Percentiles rank a stretch among this genome's conserved stretches.
phyloP scores from a whole-genome alignment of 192 early-diverging fungal species.

The Gonapodya sp. region DNA sequence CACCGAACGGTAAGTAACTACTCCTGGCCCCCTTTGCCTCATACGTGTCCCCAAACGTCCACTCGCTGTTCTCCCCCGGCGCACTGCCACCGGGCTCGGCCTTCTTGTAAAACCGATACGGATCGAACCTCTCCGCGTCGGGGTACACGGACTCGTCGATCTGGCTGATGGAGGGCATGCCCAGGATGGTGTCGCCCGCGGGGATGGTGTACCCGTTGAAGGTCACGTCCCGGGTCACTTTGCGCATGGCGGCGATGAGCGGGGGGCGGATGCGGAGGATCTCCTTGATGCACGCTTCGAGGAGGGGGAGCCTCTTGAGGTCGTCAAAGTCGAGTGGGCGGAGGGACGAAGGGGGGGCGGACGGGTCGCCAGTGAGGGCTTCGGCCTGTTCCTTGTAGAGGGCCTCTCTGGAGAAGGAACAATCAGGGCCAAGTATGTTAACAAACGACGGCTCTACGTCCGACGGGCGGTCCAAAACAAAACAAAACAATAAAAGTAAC shows the following conservation, averaged over 20 bases:
- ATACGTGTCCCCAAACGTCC: constrained; percentile 41
- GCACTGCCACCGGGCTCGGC: background rate
- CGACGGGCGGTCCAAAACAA: too few species aligned
- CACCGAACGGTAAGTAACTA: constrained; percentile 93
- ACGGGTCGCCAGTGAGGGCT: constrained; percentile 42
- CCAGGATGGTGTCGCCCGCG: constrained; percentile 78
- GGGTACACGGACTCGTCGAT: constrained; percentile 68
- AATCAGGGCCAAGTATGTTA: background rate
- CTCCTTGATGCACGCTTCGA: constrained; percentile 38
- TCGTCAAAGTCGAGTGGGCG: constrained; percentile 48
- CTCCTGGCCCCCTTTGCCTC: constrained; percentile 50
- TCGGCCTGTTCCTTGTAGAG: constrained; percentile 63
- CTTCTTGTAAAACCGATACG: constrained; percentile 43
- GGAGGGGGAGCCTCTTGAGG: constrained; percentile 60
- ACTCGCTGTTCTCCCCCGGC: constrained; percentile 21
- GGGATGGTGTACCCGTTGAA: constrained; percentile 82
- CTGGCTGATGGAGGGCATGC: constrained; percentile 69
- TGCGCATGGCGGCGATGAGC: constrained; percentile 87
- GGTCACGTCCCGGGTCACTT: constrained; percentile 63
- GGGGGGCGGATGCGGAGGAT: constrained; percentile 74
- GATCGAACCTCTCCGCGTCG: constrained; percentile 71
- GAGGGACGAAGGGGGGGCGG: constrained; percentile 35
- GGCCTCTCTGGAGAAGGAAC: constrained; percentile 21
- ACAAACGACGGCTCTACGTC: constrained; percentile 4
- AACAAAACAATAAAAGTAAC: too few species aligned